Evolutionary conservation across 1,284 basidiomycete species (phyloP).

Genomic region (Puccinia sorghi): DNA sequence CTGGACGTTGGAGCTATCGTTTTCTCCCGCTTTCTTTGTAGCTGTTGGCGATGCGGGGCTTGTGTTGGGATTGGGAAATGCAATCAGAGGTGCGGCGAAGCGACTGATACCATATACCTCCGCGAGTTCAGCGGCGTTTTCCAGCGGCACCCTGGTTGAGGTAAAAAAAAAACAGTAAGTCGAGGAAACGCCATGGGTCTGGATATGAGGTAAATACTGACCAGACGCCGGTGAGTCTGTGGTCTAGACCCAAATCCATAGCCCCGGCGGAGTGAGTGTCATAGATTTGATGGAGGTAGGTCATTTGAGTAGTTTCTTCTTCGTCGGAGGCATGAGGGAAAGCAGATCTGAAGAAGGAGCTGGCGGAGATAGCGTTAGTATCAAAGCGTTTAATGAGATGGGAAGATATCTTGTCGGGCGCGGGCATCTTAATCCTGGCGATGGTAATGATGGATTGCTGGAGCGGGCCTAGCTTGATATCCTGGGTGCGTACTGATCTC

Average conservation of each 20-base stretch:
- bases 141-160: constrained; percentile 25
- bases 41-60: background rate
- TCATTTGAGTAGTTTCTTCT: constrained; percentile 78
- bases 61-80: constrained; percentile 13
- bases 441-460: constrained; percentile 66
- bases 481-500: constrained; percentile 22
- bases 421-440: constrained; percentile 89
- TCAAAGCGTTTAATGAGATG: constrained; percentile 86
- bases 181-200: background rate
- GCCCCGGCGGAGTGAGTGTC: constrained; percentile 38
- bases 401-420: constrained; percentile 60
- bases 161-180: background rate
- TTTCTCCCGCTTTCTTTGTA: background rate
- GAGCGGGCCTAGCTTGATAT: constrained; percentile 10
- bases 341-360: constrained; percentile 96
- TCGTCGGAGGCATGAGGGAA: constrained; percentile 80
- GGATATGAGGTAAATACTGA: background rate
- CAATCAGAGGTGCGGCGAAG: constrained; percentile 28
- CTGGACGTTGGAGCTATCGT: background rate
- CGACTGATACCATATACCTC: constrained; percentile 23
- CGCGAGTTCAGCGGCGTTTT: constrained; percentile 23
- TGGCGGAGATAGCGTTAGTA: constrained; percentile 89
- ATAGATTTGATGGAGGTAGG: constrained; percentile 59
- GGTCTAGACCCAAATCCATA: constrained; percentile 4
- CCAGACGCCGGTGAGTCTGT: constrained; percentile 36